Percentiles rank a stretch among this genome's conserved stretches.
These are phyloP conservation scores for Sclerotinia borealis DNA, from an alignment of 2,329 filamentous ascomycete genomes.

Conservation along the genomic window DNA sequence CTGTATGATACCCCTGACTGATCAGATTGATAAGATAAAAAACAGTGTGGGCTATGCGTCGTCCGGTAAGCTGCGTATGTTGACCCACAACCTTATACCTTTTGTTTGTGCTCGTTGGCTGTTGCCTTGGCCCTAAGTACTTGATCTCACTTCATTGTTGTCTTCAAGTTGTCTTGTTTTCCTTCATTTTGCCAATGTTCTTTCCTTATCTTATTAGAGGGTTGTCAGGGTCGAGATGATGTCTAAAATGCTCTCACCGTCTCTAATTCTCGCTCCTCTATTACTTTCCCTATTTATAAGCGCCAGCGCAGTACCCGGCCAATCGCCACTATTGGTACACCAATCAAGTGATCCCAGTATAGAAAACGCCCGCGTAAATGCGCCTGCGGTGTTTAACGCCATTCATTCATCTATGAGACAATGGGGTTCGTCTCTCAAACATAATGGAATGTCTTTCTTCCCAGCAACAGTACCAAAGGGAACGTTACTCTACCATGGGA, in stretches of 20 bases:
- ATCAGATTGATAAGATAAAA: constrained; percentile 11
- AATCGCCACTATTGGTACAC: neutral
- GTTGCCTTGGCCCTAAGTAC: neutral
- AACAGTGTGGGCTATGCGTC: neutral
- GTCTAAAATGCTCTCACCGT: neutral
- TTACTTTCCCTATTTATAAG: neutral
- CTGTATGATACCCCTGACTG: neutral
- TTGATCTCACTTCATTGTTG: neutral
- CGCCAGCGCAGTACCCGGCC: neutral
- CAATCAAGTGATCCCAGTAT: neutral
- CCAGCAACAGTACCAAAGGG: constrained; percentile 58
- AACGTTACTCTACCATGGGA: constrained; percentile 64
- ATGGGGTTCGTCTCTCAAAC: constrained; percentile 66
- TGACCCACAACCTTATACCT: neutral
- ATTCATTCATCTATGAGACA: constrained; percentile 66
- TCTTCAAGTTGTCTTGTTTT: neutral
- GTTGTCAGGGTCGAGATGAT: neutral
- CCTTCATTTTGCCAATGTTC: neutral
- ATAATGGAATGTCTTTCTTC: constrained; percentile 72
- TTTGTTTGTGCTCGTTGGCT: neutral
- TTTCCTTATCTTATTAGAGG: neutral
- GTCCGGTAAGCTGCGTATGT: constrained; percentile 5
- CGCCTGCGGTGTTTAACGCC: constrained; percentile 64
- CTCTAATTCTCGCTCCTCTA: neutral
- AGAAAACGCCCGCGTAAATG: constrained; percentile 38